A percentile compares a stretch with the other conserved stretches of the same genome.
Conservation (phyloP, 2,329 filamentous ascomycete species). For the Fusarium robinianum region DNA sequence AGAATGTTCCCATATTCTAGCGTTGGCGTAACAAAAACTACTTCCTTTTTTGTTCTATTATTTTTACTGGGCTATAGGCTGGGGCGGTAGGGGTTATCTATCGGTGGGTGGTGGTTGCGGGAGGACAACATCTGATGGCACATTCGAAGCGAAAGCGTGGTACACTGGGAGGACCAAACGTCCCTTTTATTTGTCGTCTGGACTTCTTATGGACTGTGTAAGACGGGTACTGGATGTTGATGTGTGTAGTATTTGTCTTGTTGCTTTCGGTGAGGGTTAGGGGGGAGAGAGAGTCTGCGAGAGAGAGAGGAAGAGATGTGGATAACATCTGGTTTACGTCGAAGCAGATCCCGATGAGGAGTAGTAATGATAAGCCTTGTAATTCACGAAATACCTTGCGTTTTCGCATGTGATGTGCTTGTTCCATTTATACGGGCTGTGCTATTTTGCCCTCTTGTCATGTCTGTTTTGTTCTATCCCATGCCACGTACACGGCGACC, state of each 20-base stretch:
- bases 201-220: too few species aligned
- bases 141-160: conserved; percentile 8
- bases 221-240: neutral
- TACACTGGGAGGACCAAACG: too few species aligned
- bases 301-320: conserved; percentile 1
- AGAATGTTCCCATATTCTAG: conserved; percentile 39
- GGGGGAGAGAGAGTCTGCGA: too few species aligned
- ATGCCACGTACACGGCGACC: neutral
- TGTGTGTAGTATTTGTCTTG: neutral
- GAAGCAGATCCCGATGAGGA: conserved; percentile 23
- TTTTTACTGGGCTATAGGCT: conserved; percentile 24
- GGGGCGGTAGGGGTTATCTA: too few species aligned
- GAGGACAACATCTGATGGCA: too few species aligned
- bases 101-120: too few species aligned
- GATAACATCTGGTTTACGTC: conserved; percentile 9
- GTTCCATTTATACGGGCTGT: neutral
- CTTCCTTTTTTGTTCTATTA: too few species aligned
- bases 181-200: too few species aligned
- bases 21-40: conserved; percentile 40
- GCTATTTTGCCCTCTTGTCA: neutral
- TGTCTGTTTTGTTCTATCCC: neutral
- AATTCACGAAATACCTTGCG: too few species aligned
- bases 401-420: conserved; percentile 4
- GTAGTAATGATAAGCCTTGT: conserved; percentile 30
- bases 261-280: neutral